Base-by-base conservation (phyloP, 1,284 basidiomycete genomes). In the Sporisorium scitamineum region DNA sequence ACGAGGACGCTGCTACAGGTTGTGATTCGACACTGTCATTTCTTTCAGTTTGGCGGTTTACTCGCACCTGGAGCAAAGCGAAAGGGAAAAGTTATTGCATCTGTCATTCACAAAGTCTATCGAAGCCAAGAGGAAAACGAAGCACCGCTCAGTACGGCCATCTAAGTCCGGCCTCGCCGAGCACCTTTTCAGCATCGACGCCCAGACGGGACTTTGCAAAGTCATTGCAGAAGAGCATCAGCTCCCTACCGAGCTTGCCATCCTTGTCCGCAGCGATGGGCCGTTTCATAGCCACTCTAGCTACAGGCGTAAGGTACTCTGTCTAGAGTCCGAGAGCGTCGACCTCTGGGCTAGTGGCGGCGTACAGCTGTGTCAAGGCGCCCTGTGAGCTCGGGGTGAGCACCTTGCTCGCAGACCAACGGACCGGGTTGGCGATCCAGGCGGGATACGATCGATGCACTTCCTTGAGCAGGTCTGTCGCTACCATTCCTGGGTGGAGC, bases 81-180 rank as follows among this genome's bases (percentile, higher is more conserved):
- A n/a, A n/a, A n/a, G n/a, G n/a, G n/a, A n/a, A n/a, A n/a, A n/a
- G n/a, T n/a, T n/a, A n/a, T n/a, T n/a, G n/a, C n/a, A n/a, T n/a
- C n/a, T n/a, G n/a, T n/a, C n/a, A n/a, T n/a, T n/a, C n/a, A n/a
- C n/a, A n/a, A n/a, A n/a, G n/a, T n/a, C n/a, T n/a, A n/a, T n/a
- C n/a, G n/a, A n/a, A n/a, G n/a, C n/a, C n/a, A n/a, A n/a, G n/a
- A n/a, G n/a, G n/a, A n/a, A n/a, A n/a, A n/a, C n/a, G n/a, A n/a
- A n/a, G n/a, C 31, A 31, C 31, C 31, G 42, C 42, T 22, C 42
- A 52, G 32, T 52, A 52, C 6, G 51, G 51, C 51, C 51, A 52
- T 24, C 2, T 20, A 1, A 52, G 32, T 14, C 51, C 51, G 16
- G 51, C 51, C 3, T 52, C 32, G 11, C 20, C 7, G 20, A 52